Conservation (phyloP, 306 rosid species). For the Castanea crenata region DNA sequence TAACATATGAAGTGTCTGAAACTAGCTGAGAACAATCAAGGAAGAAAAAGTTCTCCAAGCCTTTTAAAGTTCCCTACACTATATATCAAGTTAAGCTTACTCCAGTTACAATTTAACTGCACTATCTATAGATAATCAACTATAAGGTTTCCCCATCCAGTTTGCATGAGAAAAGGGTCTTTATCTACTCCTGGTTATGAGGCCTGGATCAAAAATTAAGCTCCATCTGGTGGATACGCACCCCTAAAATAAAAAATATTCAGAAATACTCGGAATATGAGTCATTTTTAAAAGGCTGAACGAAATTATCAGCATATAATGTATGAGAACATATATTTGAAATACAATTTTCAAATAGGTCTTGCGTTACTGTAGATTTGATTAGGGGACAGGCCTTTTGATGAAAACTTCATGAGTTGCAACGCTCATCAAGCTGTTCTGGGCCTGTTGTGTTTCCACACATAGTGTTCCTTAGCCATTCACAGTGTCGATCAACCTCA, state of each 20-base stretch:
- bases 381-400: constrained; percentile 9
- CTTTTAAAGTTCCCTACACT: background rate
- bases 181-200: background rate
- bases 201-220: no score
- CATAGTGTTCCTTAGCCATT: constrained; percentile 10
- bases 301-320: no score
- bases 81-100: no score
- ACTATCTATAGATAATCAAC: no score
- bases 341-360: background rate
- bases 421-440: background rate
- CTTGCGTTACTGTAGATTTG: background rate
- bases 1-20: background rate
- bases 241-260: background rate
- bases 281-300: no score
- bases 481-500: constrained; percentile 6
- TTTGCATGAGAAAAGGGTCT: background rate
- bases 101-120: no score
- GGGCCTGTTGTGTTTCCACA: background rate
- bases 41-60: background rate
- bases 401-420: background rate
- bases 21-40: background rate
- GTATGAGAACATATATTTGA: no score
- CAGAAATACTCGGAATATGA: no score
- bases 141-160: no score
- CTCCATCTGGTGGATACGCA: constrained; percentile 1